phyloP scores from a whole-genome alignment of 495 filamentous ascomycete species.

The Ascobolus immersus region DNA sequence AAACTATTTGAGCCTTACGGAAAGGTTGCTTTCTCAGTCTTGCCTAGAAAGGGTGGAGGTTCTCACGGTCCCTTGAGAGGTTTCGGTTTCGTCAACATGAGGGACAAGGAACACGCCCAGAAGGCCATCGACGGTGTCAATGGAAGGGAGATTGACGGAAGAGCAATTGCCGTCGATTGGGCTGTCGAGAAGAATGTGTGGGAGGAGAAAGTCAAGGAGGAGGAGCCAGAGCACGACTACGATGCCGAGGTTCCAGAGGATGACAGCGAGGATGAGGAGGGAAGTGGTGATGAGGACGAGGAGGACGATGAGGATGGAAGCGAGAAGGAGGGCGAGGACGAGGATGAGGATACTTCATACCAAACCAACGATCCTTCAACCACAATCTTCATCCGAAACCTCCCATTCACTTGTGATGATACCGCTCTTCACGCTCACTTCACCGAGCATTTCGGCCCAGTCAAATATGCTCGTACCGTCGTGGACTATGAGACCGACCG shows the following conservation, averaged over 20 bases:
- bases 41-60: slow-evolving; percentile 43
- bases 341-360: background rate
- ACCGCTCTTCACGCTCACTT: slow-evolving; percentile 63
- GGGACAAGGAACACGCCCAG: slow-evolving; percentile 75
- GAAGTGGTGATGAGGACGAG: slow-evolving; percentile 19
- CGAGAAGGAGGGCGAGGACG: background rate
- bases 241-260: slow-evolving; percentile 23
- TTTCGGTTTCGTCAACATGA: slow-evolving; percentile 78
- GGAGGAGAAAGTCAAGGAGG: slow-evolving; percentile 32
- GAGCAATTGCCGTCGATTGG: slow-evolving; percentile 80
- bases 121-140: slow-evolving; percentile 65
- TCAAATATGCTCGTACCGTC: slow-evolving; percentile 75
- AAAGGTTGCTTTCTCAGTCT: slow-evolving; percentile 55
- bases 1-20: slow-evolving; percentile 62
- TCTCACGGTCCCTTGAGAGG: slow-evolving; percentile 24
- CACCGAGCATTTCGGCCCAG: slow-evolving; percentile 39
- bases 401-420: slow-evolving; percentile 68
- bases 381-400: slow-evolving; percentile 80
- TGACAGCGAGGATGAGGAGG: slow-evolving; percentile 17
- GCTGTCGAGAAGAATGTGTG: slow-evolving; percentile 76
- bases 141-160: slow-evolving; percentile 68
- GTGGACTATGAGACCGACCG: slow-evolving; percentile 59
- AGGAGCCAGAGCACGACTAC: slow-evolving; percentile 23
- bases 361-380: slow-evolving; percentile 21
- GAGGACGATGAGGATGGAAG: slow-evolving; percentile 14